Evolutionary conservation across 2,329 filamentous ascomycete genomes (phyloP).

Genomic region (Fusarium tanahbumbuense): DNA sequence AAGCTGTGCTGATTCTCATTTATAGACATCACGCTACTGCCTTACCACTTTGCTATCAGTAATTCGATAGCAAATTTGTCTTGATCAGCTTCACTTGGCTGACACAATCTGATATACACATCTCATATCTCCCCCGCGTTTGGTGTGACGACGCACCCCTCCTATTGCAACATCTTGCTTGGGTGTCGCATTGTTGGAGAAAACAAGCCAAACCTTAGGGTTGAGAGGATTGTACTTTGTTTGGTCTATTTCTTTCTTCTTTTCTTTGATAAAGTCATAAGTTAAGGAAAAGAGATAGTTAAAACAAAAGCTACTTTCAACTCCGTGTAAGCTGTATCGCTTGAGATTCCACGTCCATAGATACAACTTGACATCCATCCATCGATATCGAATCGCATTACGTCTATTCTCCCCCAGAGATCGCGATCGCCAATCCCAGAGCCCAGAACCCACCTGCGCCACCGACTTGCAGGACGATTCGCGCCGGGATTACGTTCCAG

Average conservation of each 20-base stretch:
- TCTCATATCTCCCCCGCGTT: conserved; percentile 11
- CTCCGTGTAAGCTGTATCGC: neutral
- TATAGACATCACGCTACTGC: neutral
- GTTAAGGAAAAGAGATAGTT: conserved; percentile 13
- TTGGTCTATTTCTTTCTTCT: neutral
- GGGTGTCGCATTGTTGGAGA: conserved; percentile 17
- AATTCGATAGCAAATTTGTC: neutral
- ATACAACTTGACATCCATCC: neutral
- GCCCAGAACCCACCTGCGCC: conserved; percentile 7
- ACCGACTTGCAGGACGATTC: conserved; percentile 4
- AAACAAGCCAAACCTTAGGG: conserved; percentile 3
- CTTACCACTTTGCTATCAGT: neutral
- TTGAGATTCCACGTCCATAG: neutral
- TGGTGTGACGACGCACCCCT: conserved; percentile 34
- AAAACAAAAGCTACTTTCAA: conserved; percentile 8
- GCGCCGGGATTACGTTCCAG: conserved; percentile 34
- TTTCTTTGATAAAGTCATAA: conserved; percentile 12
- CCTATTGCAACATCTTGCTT: conserved; percentile 15
- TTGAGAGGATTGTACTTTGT: conserved; percentile 9
- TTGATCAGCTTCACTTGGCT: neutral
- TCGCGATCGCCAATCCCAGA: conserved; percentile 28
- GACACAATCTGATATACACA: neutral
- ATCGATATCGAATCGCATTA: conserved; percentile 3
- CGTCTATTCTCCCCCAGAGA: conserved; percentile 24
- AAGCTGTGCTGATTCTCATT: conserved; percentile 1